These are phyloP conservation scores for Melampsora americana DNA, from an alignment of 1,284 basidiomycete genomes.

Conservation along the genomic window DNA sequence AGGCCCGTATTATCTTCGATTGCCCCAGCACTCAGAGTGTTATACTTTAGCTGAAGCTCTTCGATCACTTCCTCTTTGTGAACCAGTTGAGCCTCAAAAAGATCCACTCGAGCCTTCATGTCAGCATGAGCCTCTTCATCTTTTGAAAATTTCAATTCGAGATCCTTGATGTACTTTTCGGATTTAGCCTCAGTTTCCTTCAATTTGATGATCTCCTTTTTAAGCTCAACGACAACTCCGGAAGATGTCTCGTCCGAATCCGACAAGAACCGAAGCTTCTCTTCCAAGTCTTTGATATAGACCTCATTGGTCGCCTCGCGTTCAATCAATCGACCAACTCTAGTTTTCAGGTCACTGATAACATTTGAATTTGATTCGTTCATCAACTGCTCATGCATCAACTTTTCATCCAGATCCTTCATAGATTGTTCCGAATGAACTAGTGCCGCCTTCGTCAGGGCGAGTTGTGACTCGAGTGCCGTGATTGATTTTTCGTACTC, in stretches of 20 bases:
- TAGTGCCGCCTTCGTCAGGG: conserved; percentile 79
- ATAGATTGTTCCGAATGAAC: conserved; percentile 84
- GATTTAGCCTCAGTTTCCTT: conserved; percentile 72
- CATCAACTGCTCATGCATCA: conserved; percentile 60
- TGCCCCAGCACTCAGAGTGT: background rate
- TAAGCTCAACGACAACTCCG: conserved; percentile 73
- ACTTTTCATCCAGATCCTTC: conserved; percentile 73
- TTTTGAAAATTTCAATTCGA: conserved; percentile 75
- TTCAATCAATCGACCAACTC: conserved; percentile 77
- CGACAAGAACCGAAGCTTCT: conserved; percentile 76
- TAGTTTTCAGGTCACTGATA: conserved; percentile 72
- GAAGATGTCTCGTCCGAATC: conserved; percentile 72
- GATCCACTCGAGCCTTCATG: conserved; percentile 69
- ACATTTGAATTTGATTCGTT: conserved; percentile 73
- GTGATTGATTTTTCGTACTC: conserved; percentile 98
- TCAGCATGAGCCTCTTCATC: conserved; percentile 71
- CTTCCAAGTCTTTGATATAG: conserved; percentile 87
- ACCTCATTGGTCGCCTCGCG: conserved; percentile 87
- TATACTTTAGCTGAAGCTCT: background rate
- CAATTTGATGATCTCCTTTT: conserved; percentile 73
- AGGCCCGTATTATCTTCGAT: conserved; percentile 64
- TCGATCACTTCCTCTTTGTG: conserved; percentile 60
- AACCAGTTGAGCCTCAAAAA: conserved; percentile 74
- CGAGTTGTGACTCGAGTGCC: conserved; percentile 89
- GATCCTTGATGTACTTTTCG: conserved; percentile 76